A percentile compares a stretch with the other conserved stretches of the same genome.
phyloP scores from a whole-genome alignment of 2,329 filamentous ascomycete genomes.

The Ascochyta pisi region DNA sequence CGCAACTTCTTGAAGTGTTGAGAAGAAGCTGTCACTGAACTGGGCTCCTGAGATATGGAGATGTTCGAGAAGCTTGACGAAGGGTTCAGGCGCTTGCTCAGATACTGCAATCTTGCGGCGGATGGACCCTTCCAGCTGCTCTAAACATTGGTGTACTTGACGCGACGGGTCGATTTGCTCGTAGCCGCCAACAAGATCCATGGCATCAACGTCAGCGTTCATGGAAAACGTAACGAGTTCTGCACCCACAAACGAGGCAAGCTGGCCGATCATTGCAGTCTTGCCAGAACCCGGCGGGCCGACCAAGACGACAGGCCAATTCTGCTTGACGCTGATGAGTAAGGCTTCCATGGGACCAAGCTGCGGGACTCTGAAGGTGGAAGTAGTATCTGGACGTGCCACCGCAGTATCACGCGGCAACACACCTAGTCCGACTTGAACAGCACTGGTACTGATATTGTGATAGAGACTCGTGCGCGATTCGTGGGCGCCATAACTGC shows the following conservation, averaged over 20 bases:
- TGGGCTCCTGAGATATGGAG: slow-evolving; percentile 17
- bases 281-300: slow-evolving; percentile 88
- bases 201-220: slow-evolving; percentile 94
- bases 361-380: slow-evolving; percentile 52
- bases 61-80: slow-evolving; percentile 31
- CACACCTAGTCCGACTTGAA: slow-evolving; percentile 82
- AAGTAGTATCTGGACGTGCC: slow-evolving; percentile 35
- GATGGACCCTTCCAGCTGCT: slow-evolving; percentile 61
- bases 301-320: slow-evolving; percentile 87
- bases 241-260: slow-evolving; percentile 80
- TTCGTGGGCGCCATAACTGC: slow-evolving; percentile 63
- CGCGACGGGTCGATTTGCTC: slow-evolving; percentile 89
- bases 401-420: slow-evolving; percentile 64
- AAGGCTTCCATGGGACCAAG: slow-evolving; percentile 82
- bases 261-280: slow-evolving; percentile 76
- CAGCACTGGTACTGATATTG: slow-evolving; percentile 67
- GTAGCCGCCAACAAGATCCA: slow-evolving; percentile 96
- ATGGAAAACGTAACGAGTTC: slow-evolving; percentile 82
- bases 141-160: slow-evolving; percentile 68
- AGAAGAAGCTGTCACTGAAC: slow-evolving; percentile 8
- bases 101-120: slow-evolving; percentile 45
- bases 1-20: slow-evolving; percentile 22
- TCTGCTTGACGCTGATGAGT: slow-evolving; percentile 84
- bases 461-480: slow-evolving; percentile 65
- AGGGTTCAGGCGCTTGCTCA: slow-evolving; percentile 11